Percentiles rank a stretch among this genome's conserved stretches.
These are phyloP conservation scores for Cryptococcus sp. DNA, from an alignment of 1,284 basidiomycete genomes.

Conservation along the genomic window DNA sequence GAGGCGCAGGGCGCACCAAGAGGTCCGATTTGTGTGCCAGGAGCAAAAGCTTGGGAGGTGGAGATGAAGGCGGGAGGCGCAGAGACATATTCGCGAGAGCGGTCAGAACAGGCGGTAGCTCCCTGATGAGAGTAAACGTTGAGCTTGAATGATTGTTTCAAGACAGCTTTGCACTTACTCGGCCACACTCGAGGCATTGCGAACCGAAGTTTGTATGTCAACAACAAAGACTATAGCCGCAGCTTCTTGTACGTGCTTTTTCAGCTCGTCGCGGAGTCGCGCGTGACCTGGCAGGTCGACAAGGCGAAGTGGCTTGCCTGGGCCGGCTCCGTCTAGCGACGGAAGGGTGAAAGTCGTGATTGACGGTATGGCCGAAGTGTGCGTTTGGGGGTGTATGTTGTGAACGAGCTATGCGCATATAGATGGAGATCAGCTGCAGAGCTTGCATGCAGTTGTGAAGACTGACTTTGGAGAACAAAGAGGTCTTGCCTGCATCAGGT, in stretches of 20 bases:
- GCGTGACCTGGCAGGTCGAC: slow-evolving; percentile 53
- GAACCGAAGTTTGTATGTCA: slow-evolving; percentile 42
- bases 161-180: slow-evolving; percentile 39
- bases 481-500: slow-evolving; percentile 47
- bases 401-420: slow-evolving; percentile 37
- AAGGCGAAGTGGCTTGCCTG: slow-evolving; percentile 31
- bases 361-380: slow-evolving; percentile 44
- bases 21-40: slow-evolving; percentile 51
- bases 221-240: slow-evolving; percentile 49
- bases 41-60: slow-evolving; percentile 41
- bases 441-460: not conserved
- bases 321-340: slow-evolving; percentile 17
- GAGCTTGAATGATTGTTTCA: not conserved
- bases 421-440: not conserved
- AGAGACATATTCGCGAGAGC: slow-evolving; percentile 34
- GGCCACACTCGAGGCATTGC: slow-evolving; percentile 44
- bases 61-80: slow-evolving; percentile 21
- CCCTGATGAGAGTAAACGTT: slow-evolving; percentile 22
- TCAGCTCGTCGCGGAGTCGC: slow-evolving; percentile 44
- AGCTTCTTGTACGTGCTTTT: slow-evolving; percentile 32
- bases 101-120: slow-evolving; percentile 46
- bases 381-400: slow-evolving; percentile 38
- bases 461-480: slow-evolving; percentile 47
- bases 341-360: slow-evolving; percentile 34
- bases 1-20: slow-evolving; percentile 30